Evolutionary conservation across 257 asterid species (phyloP).

Genomic region (Solanum appendiculatum): DNA sequence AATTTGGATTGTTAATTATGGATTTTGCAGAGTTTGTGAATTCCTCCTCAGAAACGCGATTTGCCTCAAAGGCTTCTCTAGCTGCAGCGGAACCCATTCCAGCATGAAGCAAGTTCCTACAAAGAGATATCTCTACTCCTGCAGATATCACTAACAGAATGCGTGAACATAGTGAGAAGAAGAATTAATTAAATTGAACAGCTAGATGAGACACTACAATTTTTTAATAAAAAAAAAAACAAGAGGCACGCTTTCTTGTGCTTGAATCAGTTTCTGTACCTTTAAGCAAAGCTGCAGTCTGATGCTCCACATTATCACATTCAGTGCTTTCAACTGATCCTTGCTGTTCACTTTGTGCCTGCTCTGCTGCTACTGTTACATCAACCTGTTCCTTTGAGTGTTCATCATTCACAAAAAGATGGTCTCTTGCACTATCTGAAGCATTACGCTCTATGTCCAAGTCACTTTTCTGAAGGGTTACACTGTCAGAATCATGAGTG

Average conservation of each 20-base stretch:
- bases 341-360: conserved; percentile 12
- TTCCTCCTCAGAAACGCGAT: conserved; percentile 54
- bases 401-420: conserved; percentile 14
- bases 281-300: conserved; percentile 13
- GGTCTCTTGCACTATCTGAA: conserved; percentile 20
- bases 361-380: conserved; percentile 2
- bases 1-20: conserved; percentile 52
- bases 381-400: conserved; percentile 22
- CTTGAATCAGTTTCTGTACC: conserved; percentile 17
- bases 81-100: conserved; percentile 86
- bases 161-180: background rate
- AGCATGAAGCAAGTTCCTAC: conserved; percentile 58
- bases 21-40: conserved; percentile 47
- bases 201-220: background rate
- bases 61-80: conserved; percentile 50
- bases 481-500: conserved; percentile 21
- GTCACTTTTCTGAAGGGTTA: conserved; percentile 5
- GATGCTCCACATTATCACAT: conserved; percentile 30
- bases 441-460: conserved; percentile 14
- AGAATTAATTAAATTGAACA: background rate
- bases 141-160: conserved; percentile 7
- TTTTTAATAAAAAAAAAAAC: background rate
- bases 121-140: conserved; percentile 79
- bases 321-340: conserved; percentile 16
- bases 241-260: conserved; percentile 28